A percentile compares a stretch with the other conserved stretches of the same genome.
phyloP scores from a whole-genome alignment of 2,329 filamentous ascomycete genomes.

The Dryadomyces quercus-mongolicae region DNA sequence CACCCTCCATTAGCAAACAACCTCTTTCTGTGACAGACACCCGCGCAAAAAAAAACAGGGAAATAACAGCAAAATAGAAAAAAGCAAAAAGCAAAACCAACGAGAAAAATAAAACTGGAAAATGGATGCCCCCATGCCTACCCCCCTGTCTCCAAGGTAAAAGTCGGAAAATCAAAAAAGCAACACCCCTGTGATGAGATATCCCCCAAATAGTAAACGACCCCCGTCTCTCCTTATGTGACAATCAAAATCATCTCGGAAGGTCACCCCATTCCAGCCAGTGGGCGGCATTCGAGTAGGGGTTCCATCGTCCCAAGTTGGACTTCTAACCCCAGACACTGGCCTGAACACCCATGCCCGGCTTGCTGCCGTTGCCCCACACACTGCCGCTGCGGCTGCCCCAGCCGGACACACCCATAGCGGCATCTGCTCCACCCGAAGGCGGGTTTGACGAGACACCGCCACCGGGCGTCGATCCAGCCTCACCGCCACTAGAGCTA shows the following conservation, averaged over 20 bases:
- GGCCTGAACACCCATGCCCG: slow-evolving; percentile 72
- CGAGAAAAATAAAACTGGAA: neutral
- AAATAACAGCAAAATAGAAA: neutral
- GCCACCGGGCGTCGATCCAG: slow-evolving; percentile 26
- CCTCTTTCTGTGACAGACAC: neutral
- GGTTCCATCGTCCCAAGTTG: neutral
- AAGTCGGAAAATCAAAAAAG: neutral
- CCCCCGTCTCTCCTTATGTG: neutral
- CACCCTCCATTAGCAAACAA: neutral
- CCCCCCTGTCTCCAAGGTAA: neutral
- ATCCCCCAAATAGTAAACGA: neutral
- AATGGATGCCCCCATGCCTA: neutral
- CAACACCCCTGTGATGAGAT: neutral
- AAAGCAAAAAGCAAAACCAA: neutral
- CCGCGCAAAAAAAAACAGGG: neutral
- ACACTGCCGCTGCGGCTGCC: slow-evolving; percentile 61
- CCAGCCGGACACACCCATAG: slow-evolving; percentile 49
- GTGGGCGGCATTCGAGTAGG: too few relatives aligned
- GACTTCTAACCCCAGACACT: slow-evolving; percentile 75
- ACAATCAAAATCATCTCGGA: neutral
- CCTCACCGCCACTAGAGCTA: slow-evolving; percentile 22
- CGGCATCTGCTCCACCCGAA: slow-evolving; percentile 29
- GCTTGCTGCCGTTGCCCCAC: slow-evolving; percentile 75
- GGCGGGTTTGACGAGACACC: slow-evolving; percentile 40
- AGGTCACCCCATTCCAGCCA: too few relatives aligned